Evolutionary conservation across 1,284 basidiomycete species (phyloP).

Genomic region (Ustilago esculenta): DNA sequence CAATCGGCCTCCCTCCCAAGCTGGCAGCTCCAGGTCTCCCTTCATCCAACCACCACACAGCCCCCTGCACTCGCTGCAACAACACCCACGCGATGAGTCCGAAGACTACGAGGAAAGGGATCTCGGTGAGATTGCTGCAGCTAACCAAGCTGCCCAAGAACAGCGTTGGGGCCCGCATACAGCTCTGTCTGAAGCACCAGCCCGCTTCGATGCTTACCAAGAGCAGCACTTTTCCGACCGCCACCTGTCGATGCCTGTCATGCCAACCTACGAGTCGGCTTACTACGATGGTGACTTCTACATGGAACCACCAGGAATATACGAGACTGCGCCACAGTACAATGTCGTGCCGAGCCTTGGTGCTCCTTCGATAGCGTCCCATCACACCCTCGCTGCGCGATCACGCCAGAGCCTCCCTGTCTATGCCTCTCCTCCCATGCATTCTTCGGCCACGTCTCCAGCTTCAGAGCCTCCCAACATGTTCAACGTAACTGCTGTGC

Average conservation of each 20-base stretch:
- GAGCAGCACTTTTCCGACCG: conserved; percentile 7
- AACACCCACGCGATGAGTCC: conserved; percentile 19
- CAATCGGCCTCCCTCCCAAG: conserved; percentile 17
- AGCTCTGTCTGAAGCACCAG: conserved; percentile 36
- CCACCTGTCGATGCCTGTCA: conserved; percentile 19
- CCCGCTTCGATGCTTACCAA: conserved; percentile 19
- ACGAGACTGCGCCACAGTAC: conserved; percentile 19
- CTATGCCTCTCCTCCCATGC: conserved; percentile 24
- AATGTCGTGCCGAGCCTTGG: conserved; percentile 1
- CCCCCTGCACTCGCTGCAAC: conserved; percentile 9
- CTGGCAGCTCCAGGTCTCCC: conserved; percentile 15
- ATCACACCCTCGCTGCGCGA: conserved; percentile 14
- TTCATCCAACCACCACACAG: conserved; percentile 23
- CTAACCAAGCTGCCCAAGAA: conserved; percentile 45
- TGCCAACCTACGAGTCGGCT: conserved; percentile 16
- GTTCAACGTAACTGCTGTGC: conserved; percentile 47
- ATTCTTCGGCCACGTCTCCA: conserved; percentile 19
- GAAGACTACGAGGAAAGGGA: conserved; percentile 53
- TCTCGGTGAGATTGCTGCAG: conserved; percentile 41
- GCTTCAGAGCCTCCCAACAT: conserved; percentile 43
- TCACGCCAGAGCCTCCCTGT: conserved; percentile 36
- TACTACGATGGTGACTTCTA: conserved; percentile 40
- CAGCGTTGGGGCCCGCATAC: conserved; percentile 35
- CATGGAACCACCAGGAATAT: conserved; percentile 16
- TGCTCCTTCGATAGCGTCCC: conserved; percentile 33